These are phyloP conservation scores for Talaromyces ruber DNA, from an alignment of 495 filamentous ascomycete genomes.

Conservation along the genomic window DNA sequence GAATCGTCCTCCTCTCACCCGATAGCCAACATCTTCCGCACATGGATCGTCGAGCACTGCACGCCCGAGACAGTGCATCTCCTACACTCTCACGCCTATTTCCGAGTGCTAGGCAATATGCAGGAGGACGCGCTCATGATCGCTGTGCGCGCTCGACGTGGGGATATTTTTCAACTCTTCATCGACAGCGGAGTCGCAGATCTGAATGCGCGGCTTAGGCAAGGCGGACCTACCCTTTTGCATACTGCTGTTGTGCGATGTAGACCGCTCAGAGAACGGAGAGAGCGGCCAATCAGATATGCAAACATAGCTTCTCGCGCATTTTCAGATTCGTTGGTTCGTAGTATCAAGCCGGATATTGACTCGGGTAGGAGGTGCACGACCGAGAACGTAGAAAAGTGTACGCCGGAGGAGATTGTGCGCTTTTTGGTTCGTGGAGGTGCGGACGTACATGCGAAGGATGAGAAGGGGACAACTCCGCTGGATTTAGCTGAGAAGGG, in stretches of 20 bases:
- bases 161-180: neutral
- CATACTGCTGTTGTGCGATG: neutral
- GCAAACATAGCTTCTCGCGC: too few relatives aligned
- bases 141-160: neutral
- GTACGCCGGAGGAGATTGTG: neutral
- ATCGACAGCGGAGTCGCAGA: neutral
- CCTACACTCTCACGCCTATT: neutral
- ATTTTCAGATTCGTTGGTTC: neutral
- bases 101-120: neutral
- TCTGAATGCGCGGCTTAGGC: neutral
- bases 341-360: neutral
- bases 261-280: neutral
- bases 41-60: neutral
- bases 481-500: neutral
- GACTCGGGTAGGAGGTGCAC: neutral
- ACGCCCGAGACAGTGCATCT: neutral
- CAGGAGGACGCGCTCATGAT: neutral
- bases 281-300: too few relatives aligned
- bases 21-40: neutral
- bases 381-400: neutral
- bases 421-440: neutral
- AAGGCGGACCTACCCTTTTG: neutral
- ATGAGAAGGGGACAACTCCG: neutral
- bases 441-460: neutral
- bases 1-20: neutral